Conservation (phyloP, 1,284 basidiomycete species). For the Athelia psychrophila region DNA sequence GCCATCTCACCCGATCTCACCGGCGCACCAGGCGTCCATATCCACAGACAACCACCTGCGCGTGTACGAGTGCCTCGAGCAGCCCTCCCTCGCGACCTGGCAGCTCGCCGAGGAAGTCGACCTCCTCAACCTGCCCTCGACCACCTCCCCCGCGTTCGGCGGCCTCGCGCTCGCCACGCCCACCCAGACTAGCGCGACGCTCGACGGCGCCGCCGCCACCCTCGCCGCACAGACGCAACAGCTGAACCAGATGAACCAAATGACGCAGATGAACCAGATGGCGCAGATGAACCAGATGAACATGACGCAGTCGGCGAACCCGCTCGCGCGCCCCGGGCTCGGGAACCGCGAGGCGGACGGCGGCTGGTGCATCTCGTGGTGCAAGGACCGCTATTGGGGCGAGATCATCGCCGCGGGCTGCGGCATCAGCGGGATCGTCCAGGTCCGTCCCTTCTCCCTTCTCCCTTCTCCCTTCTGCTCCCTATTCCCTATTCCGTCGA, state of each 20-base stretch:
- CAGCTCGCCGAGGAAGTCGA: constrained; percentile 79
- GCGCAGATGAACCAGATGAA: constrained; percentile 55
- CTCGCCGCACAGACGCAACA: constrained; percentile 61
- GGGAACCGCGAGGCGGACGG: constrained; percentile 80
- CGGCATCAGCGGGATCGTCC: constrained; percentile 71
- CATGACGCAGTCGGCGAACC: constrained; percentile 29
- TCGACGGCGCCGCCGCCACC: constrained; percentile 56
- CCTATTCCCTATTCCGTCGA: not conserved
- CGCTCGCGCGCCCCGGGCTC: constrained; percentile 45
- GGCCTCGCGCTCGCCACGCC: constrained; percentile 63
- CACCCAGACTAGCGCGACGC: constrained; percentile 54
- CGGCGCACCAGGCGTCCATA: constrained; percentile 66
- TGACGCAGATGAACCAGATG: constrained; percentile 44
- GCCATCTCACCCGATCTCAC: not conserved
- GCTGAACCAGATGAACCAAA: constrained; percentile 46
- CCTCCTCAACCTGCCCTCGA: constrained; percentile 53
- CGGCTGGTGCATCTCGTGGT: constrained; percentile 92
- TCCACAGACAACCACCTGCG: constrained; percentile 84
- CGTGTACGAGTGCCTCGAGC: constrained; percentile 88
- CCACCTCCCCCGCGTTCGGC: constrained; percentile 42
- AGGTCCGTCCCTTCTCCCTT: constrained; percentile 44
- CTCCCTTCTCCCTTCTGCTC: not conserved
- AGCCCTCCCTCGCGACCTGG: constrained; percentile 79
- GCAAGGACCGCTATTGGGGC: constrained; percentile 92
- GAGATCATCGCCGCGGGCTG: constrained; percentile 77